Base-by-base conservation (phyloP, 164 flowering plant species). In the Sedum album region DNA sequence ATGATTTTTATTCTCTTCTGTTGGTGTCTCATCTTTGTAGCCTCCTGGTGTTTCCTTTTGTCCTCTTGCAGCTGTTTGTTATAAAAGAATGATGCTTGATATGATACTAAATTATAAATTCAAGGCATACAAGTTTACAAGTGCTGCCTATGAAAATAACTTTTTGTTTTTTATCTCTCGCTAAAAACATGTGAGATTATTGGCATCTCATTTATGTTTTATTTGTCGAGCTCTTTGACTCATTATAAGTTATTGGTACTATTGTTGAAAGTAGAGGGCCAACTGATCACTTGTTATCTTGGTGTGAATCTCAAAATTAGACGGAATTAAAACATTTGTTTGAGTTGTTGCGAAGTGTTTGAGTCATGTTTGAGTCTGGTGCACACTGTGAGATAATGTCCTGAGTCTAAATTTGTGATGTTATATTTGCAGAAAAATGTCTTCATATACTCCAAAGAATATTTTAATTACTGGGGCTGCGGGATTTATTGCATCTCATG, bases 381-480 rank as follows among this genome's bases (percentile, higher is more conserved):
- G 14, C 2, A 11, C 18, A 11, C 11, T 42, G 15, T 14, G 18
- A 44, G 15, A 44, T 1, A 17, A 44, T 21, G 21, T 53, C 60
- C 13, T 23, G 1, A 10, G 7, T 21, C 30, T 53, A 23, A 49
- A 2, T 23, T 57, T 57, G 1, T 0, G 31, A 26, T 57, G 31
- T 11, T 5, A 26, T 28, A 11, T 57, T 11, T 31, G 49, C 57
- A 41, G 25, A 25, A 57, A 42, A 7, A 81, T 81, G 82, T 76
- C 82, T 65, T 23, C 76, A 0, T 78, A 86, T 71, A 79, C 79
- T 0, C 93, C 93, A 0, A 84, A 84, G 76, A 87, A 86, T 78
- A 86, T 87, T 69, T 86, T 87, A 31, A 80, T 87, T 35, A 87
- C 93, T 26, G 93, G 93, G 66, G 93, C 93, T 70, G 93, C 93